A percentile compares a stretch with the other conserved stretches of the same genome.
Evolutionary conservation across 2,329 filamentous ascomycete species (phyloP).

Genomic region (Fusarium siculi): DNA sequence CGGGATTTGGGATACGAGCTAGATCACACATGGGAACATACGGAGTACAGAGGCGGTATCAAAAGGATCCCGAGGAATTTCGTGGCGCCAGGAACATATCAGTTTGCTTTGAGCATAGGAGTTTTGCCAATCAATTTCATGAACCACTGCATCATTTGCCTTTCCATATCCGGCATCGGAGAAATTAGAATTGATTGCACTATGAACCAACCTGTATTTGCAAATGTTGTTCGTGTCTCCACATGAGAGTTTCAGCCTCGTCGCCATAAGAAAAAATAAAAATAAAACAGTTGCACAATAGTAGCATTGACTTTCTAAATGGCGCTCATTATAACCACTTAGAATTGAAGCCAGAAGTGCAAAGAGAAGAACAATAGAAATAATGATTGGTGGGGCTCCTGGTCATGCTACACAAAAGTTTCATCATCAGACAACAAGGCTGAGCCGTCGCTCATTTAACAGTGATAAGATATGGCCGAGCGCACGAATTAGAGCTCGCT

Average conservation of each 20-base stretch:
- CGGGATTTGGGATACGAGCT: conserved; percentile 19
- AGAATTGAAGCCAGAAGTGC: neutral
- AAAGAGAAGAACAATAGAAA: neutral
- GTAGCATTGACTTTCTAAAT: neutral
- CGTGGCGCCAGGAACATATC: neutral
- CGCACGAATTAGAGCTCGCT: conserved; percentile 14
- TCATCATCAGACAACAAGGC: conserved; percentile 28
- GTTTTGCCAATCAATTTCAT: conserved; percentile 1
- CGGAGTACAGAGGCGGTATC: conserved; percentile 14
- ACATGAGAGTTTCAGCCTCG: conserved; percentile 14
- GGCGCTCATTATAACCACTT: neutral
- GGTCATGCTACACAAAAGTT: conserved; percentile 1
- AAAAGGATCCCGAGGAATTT: conserved; percentile 1
- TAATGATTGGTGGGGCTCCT: neutral
- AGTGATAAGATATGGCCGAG: conserved; percentile 24
- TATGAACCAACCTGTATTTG: conserved; percentile 39
- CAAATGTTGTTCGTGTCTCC: conserved; percentile 18
- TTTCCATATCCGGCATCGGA: conserved; percentile 22
- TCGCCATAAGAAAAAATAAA: neutral
- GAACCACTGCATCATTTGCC: neutral
- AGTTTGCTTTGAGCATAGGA: neutral
- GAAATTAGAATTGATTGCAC: conserved; percentile 26
- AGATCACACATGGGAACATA: conserved; percentile 16
- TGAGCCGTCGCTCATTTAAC: neutral
- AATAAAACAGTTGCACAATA: neutral